Conservation (phyloP, 2,329 filamentous ascomycete genomes). For the Hortaea werneckii region DNA sequence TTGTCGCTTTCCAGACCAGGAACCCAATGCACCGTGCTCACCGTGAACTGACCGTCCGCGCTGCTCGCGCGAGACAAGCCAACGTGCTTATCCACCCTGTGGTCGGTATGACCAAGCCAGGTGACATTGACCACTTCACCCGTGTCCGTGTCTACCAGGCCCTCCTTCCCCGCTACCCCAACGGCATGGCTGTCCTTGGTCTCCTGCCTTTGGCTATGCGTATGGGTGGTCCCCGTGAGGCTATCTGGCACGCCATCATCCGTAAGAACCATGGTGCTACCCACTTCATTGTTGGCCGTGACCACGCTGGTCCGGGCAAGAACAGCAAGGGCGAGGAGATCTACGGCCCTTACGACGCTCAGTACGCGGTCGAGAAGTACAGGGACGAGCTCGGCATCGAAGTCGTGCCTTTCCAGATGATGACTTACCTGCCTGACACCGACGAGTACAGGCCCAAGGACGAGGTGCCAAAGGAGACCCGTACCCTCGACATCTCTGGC, state of each 20-base stretch:
- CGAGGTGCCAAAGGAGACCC: constrained; percentile 71
- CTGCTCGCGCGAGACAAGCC: constrained; percentile 87
- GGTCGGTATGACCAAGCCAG: constrained; percentile 95
- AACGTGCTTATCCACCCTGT: constrained; percentile 99
- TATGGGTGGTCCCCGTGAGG: constrained; percentile 96
- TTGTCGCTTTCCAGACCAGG: constrained; percentile 96
- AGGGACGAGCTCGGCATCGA: constrained; percentile 93
- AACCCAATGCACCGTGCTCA: constrained; percentile 99
- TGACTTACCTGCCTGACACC: constrained; percentile 95
- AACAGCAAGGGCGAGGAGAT: constrained; percentile 96
- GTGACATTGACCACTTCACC: constrained; percentile 99
- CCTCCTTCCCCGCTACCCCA: constrained; percentile 89
- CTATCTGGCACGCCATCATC: constrained; percentile 99
- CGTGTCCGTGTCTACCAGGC: constrained; percentile 98
- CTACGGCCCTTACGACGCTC: constrained; percentile 96
- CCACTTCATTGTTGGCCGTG: constrained; percentile 97
- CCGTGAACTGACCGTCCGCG: constrained; percentile 92
- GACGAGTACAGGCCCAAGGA: constrained; percentile 95
- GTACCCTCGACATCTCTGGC: constrained; percentile 54
- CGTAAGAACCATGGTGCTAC: constrained; percentile 99
- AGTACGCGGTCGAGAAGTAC: constrained; percentile 94
- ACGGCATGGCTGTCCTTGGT: constrained; percentile 95
- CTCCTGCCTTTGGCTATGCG: constrained; percentile 95
- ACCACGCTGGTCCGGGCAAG: constrained; percentile 95
- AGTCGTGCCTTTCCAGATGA: constrained; percentile 98